A percentile compares a stretch with the other conserved stretches of the same genome.
These are phyloP conservation scores for Myxozyma mucilagina DNA, from an alignment of 805 yeast species.

Conservation along the genomic window DNA sequence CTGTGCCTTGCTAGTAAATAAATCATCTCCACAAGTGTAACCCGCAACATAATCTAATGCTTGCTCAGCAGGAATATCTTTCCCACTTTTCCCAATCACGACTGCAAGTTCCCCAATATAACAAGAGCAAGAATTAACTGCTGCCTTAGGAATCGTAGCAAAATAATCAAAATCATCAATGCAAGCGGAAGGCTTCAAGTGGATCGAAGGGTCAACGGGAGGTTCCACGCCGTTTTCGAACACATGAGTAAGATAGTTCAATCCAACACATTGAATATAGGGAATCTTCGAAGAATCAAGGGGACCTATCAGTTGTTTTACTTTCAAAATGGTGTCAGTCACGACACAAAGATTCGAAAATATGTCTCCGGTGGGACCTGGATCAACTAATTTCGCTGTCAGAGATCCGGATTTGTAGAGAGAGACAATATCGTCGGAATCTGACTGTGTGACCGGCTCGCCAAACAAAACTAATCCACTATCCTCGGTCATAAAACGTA, in stretches of 20 bases:
- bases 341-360: conserved; percentile 18
- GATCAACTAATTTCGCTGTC: conserved; percentile 17
- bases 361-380: conserved; percentile 18
- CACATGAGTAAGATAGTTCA: conserved; percentile 36
- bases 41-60: conserved; percentile 52
- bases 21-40: conserved; percentile 54
- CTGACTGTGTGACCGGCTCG: neutral
- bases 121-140: no score
- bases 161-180: conserved; percentile 26
- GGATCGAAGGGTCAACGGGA: conserved; percentile 29
- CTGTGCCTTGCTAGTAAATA: conserved; percentile 57
- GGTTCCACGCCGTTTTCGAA: conserved; percentile 22
- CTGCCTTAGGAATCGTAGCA: conserved; percentile 17
- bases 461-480: neutral
- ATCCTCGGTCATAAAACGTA: neutral
- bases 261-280: conserved; percentile 51
- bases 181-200: conserved; percentile 22
- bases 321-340: conserved; percentile 16
- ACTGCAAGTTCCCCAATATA: conserved; percentile 48
- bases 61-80: conserved; percentile 45
- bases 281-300: conserved; percentile 40
- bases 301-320: conserved; percentile 44
- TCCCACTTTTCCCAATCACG: conserved; percentile 51
- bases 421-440: neutral
- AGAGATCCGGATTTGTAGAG: conserved; percentile 3